A percentile compares a stretch with the other conserved stretches of the same genome.
Evolutionary conservation across 2,329 filamentous ascomycete genomes (phyloP).

Genomic region (Cordyceps farinosa): DNA sequence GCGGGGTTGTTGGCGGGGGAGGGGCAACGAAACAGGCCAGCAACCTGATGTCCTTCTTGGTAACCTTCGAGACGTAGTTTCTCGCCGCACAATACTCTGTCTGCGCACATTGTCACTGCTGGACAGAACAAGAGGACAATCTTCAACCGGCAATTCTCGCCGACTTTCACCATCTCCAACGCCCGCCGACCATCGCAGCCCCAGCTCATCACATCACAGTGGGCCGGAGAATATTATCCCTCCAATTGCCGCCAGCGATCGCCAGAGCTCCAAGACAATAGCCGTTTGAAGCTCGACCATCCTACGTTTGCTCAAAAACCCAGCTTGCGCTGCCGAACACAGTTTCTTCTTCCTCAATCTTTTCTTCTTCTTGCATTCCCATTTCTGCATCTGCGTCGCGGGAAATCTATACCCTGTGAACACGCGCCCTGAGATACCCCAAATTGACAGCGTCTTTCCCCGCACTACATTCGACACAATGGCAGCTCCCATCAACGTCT

Average conservation of each 20-base stretch:
- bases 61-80: background rate
- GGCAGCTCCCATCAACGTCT: conserved; percentile 12
- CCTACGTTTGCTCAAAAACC: background rate
- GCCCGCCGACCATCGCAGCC: background rate
- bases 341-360: background rate
- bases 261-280: background rate
- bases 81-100: background rate
- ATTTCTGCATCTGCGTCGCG: background rate
- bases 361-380: background rate
- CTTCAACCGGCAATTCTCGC: background rate
- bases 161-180: background rate
- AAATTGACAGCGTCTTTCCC: background rate
- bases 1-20: conserved; percentile 13
- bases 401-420: background rate
- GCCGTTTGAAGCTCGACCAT: background rate
- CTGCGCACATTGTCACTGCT: background rate
- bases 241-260: conserved; percentile 9
- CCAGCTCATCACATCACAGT: background rate
- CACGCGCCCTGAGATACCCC: background rate
- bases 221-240: conserved; percentile 12
- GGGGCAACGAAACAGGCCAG: background rate
- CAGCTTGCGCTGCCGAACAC: background rate
- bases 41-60: background rate
- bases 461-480: background rate
- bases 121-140: background rate